These are phyloP conservation scores for Paecilomyces sp. DNA, from an alignment of 2,329 filamentous ascomycete species.

Conservation along the genomic window DNA sequence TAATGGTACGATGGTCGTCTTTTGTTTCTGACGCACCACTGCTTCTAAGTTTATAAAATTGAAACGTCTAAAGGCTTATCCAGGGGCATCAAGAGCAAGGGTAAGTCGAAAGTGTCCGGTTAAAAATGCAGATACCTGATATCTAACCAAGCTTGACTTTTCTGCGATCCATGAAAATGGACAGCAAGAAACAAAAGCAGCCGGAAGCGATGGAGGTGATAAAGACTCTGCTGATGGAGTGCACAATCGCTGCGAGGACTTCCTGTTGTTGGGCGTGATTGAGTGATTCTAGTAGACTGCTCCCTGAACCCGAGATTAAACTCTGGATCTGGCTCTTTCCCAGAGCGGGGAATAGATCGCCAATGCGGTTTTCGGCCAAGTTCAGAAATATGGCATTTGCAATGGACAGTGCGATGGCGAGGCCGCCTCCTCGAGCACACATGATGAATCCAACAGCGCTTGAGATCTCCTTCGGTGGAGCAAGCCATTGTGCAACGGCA, in stretches of 20 bases:
- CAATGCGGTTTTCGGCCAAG: neutral
- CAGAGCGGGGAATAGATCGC: neutral
- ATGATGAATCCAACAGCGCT: neutral
- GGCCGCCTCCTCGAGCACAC: neutral
- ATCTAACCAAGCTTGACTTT: no score
- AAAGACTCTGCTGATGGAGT: neutral
- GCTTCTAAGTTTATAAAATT: no score
- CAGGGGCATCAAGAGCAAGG: no score
- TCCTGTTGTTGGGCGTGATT: neutral
- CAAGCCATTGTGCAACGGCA: neutral
- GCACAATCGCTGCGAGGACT: neutral
- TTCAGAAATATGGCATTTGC: neutral
- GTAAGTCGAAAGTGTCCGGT: no score
- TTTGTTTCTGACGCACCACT: no score
- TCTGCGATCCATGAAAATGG: no score
- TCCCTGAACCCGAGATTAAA: neutral
- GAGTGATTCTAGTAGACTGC: neutral
- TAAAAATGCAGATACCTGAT: no score
- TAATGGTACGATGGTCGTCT: no score
- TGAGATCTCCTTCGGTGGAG: neutral
- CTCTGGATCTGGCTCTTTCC: neutral
- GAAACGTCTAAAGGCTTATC: no score
- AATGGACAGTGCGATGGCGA: neutral
- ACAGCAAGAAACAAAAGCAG: no score
- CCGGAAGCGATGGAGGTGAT: no score